Base-by-base conservation (phyloP, 306 rosid species). In the Quercus aquifolioides region DNA sequence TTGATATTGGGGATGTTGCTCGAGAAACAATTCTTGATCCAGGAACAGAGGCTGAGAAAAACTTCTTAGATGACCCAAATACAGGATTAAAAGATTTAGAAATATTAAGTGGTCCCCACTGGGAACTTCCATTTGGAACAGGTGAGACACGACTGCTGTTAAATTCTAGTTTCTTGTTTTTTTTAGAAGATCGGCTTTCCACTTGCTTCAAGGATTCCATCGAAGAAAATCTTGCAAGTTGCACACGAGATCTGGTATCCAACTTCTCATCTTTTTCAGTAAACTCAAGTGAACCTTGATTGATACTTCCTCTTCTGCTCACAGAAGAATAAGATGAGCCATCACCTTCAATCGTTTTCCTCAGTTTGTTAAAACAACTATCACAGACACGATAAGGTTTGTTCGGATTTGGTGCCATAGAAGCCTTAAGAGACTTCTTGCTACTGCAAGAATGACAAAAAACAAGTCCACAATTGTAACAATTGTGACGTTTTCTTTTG, bases 331-430 rank as follows among this genome's bases (percentile, higher is more conserved):
- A 97, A 13, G 94, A 92, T 76, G 98, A 89, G 75, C 91, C 75
- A 63, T 91, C 97, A 63, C 79, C 83, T 89, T 93, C 99, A 83
- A 86, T 79, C 69, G 89, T 68, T 87, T 95, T 95, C 84, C 90
- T 85, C 56, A 95, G 91, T 86, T 92, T 95, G 85, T 78, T 84
- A 81, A 80, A 93, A 87, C 99, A 95, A 85, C 86, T 89, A 85
- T 95, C 99, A 90, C 99, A 95, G 69, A 93, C 98, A 78, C 99
- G 99, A 85, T 93, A 95, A 46, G 94, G 94, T 87, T 93, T 95
- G 90, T 91, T 93, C 78, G 99, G 99, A 81, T 93, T 95, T 84
- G 99, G 99, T 73, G 99, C 98, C 99, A 95, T 95, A 73, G 99
- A 91, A 84, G 98, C 99, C 80, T 93, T 95, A 43, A 89, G 93